Base-by-base conservation (phyloP, 1,284 basidiomycete species). In the Inonotus hispidus region DNA sequence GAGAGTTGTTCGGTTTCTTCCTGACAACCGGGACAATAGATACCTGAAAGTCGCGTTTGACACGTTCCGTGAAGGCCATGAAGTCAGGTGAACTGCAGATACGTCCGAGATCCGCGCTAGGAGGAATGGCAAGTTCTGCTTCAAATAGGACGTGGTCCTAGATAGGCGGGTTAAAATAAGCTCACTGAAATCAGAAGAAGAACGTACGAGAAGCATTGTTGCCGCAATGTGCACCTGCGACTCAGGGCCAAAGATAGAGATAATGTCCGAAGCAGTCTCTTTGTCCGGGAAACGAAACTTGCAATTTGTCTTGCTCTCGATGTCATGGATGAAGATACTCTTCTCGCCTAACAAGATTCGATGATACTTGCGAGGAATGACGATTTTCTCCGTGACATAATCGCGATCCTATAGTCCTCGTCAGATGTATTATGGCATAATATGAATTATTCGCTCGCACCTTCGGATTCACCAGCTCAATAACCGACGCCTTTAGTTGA, bases 71-170 rank as follows among this genome's bases (percentile, higher is more conserved):
- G 66, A 98, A 88, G 25, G 84, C 81, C 52, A 79, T 79, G 72
- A 96, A 98, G 54, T 98, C 95, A 21, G 87, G 76, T 6, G 90
- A 89, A 27, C 82, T 74, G 69, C 88, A 86, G 37, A 96, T 77
- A 29, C 84, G 80, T 2, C 85, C 82, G 11, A 98, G 79, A 62
- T 96, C 93, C 5, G 83, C 75, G 68, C 86, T 90, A 16, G 90
- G 88, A 8, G 95, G 94, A 21, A 98, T 87, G 53, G 90, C 85
- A 83, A 96, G 90, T 70, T 98, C 95, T 23, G 95, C 95, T 72
- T 98, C 96, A 70, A 98, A 97, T 0, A 96, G 96, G 59, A 99
- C 94, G 70, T 97, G 94, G 70, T 97, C 93, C 92, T 94, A 63
- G 29, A 50, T 27, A 50, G 55, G 57, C 7, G 16, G 23, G 59